Conservation (phyloP, 176 grass and related monocot species). For the Secale cereale region DNA sequence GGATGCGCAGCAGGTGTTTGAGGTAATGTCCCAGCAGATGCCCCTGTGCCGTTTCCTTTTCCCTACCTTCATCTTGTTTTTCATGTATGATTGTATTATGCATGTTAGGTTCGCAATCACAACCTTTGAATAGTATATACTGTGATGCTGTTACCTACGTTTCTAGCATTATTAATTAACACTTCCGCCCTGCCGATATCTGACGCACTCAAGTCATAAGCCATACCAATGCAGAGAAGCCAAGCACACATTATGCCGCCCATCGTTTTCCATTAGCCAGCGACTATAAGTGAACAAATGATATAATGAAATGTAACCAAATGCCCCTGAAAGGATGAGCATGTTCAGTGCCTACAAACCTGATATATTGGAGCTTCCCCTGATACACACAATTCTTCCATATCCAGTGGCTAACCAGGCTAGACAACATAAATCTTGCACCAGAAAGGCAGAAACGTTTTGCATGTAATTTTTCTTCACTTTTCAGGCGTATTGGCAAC, state of each 20-base stretch:
- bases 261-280: neutral
- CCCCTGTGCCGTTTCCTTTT: neutral
- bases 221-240: neutral
- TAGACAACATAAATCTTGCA: neutral
- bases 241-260: neutral
- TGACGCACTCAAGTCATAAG: neutral
- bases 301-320: neutral
- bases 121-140: neutral
- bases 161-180: neutral
- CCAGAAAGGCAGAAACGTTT: neutral
- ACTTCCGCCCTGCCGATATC: neutral
- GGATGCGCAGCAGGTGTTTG: conserved; percentile 72
- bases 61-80: neutral
- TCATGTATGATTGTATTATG: neutral
- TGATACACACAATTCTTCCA: neutral
- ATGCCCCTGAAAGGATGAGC: neutral
- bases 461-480: neutral
- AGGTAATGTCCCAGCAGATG: conserved; percentile 53
- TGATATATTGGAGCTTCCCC: neutral
- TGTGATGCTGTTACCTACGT: neutral
- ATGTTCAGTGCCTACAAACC: neutral
- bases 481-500: neutral
- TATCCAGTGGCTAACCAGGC: neutral
- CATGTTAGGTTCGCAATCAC: neutral
- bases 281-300: neutral